These are phyloP conservation scores for Solanum acaule DNA, from an alignment of 257 asterid species.

Conservation along the genomic window DNA sequence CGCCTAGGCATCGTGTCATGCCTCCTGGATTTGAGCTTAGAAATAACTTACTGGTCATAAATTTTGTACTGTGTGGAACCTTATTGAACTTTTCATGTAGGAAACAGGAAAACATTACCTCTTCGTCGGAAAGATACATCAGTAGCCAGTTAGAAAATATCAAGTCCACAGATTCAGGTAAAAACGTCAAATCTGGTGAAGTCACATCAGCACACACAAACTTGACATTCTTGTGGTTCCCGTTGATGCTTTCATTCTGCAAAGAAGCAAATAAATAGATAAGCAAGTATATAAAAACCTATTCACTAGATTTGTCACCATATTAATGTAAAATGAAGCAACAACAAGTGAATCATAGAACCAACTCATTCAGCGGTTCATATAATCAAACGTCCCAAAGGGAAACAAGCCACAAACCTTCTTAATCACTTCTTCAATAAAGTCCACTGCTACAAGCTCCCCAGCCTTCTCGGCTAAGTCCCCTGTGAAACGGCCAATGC, in stretches of 20 bases:
- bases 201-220: conserved; percentile 89
- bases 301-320: not conserved
- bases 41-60: not conserved
- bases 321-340: not conserved
- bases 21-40: not conserved
- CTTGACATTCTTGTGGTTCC: conserved; percentile 57
- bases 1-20: not conserved
- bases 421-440: conserved; percentile 64
- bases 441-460: conserved; percentile 65
- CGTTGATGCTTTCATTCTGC: conserved; percentile 70
- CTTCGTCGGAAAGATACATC: conserved; percentile 91
- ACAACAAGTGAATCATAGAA: not conserved
- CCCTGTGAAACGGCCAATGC: conserved; percentile 96
- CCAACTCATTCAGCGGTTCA: not conserved
- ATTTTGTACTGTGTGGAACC: not conserved
- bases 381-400: not conserved
- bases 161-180: conserved; percentile 68
- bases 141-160: conserved; percentile 90
- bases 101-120: conserved; percentile 28
- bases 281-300: not conserved
- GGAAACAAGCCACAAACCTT: conserved; percentile 35
- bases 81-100: not conserved
- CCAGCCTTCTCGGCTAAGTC: conserved; percentile 67
- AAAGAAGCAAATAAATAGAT: not conserved
- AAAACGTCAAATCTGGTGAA: conserved; percentile 55